Base-by-base conservation (phyloP, 306 rosid species). In the Castanea mollissima region DNA sequence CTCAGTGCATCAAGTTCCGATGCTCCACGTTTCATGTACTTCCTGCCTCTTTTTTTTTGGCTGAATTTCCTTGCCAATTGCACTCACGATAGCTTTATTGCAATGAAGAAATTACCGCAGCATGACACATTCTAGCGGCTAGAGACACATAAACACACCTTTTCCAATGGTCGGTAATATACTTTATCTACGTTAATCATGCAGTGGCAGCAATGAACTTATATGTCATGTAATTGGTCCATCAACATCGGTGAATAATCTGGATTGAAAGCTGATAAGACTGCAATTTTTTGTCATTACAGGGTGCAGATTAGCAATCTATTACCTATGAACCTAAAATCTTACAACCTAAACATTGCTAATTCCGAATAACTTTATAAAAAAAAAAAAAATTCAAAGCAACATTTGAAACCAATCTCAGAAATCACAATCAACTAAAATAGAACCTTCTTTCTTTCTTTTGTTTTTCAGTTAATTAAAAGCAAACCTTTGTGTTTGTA, bases 81-180 rank as follows among this genome's bases (percentile, higher is more conserved):
- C 5, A 92, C 97, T 5, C 94, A 91, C 70, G 97, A 91, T 78
- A 92, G 97, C 90, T 94, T 94, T 73, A 92, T 91, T 92, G 89
- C 83, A 83, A 72, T 56, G 32, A 63, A 1, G 76, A 57, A 80
- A 16, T 65, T 32, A 23, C 19, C 41, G 73, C n/a, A 79, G 60
- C 55, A n/a, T 71, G 6, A 27, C 31, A 71, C 62, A 74, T 55
- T 27, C 59, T 23, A 23, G 21, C 21, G 49, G 9, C n/a, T 10
- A 12, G 7, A n/a, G 15, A n/a, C 55, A 18, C 52, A 38, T 38
- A 38, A 38, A 7, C 46, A 14, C n/a, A 1, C 15, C 35, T n/a
- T 34, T 16, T 31, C 52, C 51, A 34, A 6, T 5, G 15, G 32
- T 23, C 23, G 1, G 16, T 9, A 23, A 59, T 23, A 59, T 59